Evolutionary conservation across 768 basidiomycete species (phyloP), one percentile per base, ranked within the genome.

Genomic region (Phylloporus arenicola): DNA sequence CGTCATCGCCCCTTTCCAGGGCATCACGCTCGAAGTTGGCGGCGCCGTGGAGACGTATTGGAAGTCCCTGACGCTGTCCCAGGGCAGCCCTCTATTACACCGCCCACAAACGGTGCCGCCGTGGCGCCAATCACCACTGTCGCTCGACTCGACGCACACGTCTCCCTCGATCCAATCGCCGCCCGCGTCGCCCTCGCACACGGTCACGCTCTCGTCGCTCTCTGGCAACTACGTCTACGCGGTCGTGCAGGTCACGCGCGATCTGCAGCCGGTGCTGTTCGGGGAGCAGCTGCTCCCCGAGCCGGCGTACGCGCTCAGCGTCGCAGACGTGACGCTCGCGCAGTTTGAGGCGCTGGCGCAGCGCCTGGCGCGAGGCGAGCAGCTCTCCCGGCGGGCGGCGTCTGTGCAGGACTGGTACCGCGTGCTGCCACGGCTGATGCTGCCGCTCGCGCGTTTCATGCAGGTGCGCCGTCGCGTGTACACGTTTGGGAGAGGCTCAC

Each of bases 41-140:
- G 95, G 96, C 22, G 84, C 89, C 45, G 80, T 98, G 25, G 94
- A 98, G 71, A 99, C 95, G 0, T 99, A 99, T 67, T 99, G 96
- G 96, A 98, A 97, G 71, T 94, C 93, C 69, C 14, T 69, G 64
- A 56, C 68, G 56, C 16, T 68, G 43, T 55, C 65, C 9, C 62
- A 63, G 55, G 57, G 64, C 46, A 66, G 40, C 47, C 62, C 43
- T 47, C 62, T 55, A 62, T 59, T 47, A 63, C 64, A 50, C 66
- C 60, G 44, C 63, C 74, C 30, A 56, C 71, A 67, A 56, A 70
- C 62, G 40, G 67, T 65, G 47, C 68, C 73, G 38, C 68, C 66
- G 7, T 68, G 67, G 67, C 62, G 58, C 25, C 63, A 65, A 42
- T 65, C 64, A 27, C 65, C 68, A 39, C 57, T 43, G 49, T 67